These are phyloP conservation scores for Gamsiella multidivaricata DNA, from an alignment of 192 early-diverging fungal genomes.

Conservation along the genomic window DNA sequence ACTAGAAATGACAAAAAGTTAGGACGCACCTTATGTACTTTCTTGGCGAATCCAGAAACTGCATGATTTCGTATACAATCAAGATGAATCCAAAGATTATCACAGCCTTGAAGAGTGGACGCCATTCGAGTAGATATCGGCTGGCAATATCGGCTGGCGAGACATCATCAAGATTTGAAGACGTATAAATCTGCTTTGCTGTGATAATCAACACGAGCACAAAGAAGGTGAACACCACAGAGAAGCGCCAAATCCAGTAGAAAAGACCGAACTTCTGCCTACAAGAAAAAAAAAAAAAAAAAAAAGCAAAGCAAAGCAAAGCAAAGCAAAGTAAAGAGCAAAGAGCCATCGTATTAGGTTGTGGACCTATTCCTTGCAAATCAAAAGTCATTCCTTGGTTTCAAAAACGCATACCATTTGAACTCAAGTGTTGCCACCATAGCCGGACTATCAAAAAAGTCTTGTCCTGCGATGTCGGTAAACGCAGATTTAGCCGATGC, in stretches of 20 bases:
- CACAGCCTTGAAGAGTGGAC: slow-evolving; percentile 14
- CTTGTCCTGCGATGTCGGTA: slow-evolving; percentile 46
- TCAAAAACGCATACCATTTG: slow-evolving; percentile 32
- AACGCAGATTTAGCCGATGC: slow-evolving; percentile 32
- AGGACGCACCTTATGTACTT: slow-evolving; percentile 28
- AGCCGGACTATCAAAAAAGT: slow-evolving; percentile 51
- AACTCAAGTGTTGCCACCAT: slow-evolving; percentile 46
- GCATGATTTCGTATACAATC: slow-evolving; percentile 18
- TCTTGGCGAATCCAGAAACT: slow-evolving; percentile 28
- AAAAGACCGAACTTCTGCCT: slow-evolving; percentile 50
- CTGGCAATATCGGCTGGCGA: neutral
- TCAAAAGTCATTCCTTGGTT: neutral
- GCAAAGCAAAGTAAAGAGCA: neutral
- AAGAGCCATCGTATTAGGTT: neutral
- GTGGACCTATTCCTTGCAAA: neutral
- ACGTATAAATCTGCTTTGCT: slow-evolving; percentile 12
- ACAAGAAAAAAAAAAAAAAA: neutral
- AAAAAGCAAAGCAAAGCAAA: neutral
- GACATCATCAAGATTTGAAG: no score
- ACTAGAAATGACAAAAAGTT: neutral
- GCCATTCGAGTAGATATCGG: slow-evolving; percentile 16
- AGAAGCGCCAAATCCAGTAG: slow-evolving; percentile 30
- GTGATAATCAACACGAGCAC: slow-evolving; percentile 31
- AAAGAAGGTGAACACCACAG: slow-evolving; percentile 22
- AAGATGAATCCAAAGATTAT: slow-evolving; percentile 25